Percentiles rank a stretch among this genome's conserved stretches.
phyloP scores from a whole-genome alignment of 2,329 filamentous ascomycete genomes.

The Colletotrichum sidae region DNA sequence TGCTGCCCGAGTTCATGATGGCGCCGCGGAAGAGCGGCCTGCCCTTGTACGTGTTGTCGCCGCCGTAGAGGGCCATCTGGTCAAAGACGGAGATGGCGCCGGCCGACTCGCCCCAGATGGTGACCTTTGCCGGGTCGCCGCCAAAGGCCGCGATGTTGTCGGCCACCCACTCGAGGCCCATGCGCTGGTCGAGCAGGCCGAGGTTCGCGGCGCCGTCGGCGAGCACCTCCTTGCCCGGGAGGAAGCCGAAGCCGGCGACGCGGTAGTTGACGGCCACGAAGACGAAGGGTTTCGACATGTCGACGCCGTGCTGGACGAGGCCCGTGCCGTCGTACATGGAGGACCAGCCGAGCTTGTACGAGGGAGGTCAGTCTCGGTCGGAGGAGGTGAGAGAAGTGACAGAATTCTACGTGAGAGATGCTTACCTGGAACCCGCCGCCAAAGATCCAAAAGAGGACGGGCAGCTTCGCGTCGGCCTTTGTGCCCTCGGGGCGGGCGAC shows the following conservation, averaged over 20 bases:
- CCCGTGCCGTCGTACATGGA: slow-evolving; percentile 51
- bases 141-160: slow-evolving; percentile 75
- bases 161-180: slow-evolving; percentile 71
- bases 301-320: slow-evolving; percentile 49
- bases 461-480: slow-evolving; percentile 56
- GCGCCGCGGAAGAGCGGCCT: slow-evolving; percentile 71
- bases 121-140: slow-evolving; percentile 73
- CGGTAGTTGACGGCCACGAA: slow-evolving; percentile 76
- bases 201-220: slow-evolving; percentile 68
- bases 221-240: slow-evolving; percentile 67
- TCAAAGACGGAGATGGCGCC: slow-evolving; percentile 71
- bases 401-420: no score
- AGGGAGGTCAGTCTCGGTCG: not conserved
- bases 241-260: slow-evolving; percentile 71
- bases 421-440: slow-evolving; percentile 60
- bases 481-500: slow-evolving; percentile 59
- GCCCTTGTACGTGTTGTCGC: slow-evolving; percentile 72
- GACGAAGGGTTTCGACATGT: slow-evolving; percentile 66
- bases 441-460: slow-evolving; percentile 69
- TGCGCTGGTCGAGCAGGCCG: slow-evolving; percentile 70
- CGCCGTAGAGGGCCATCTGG: slow-evolving; percentile 71
- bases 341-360: slow-evolving; percentile 44
- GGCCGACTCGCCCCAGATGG: slow-evolving; percentile 72
- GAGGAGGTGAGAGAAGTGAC: not conserved
- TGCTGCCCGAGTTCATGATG: slow-evolving; percentile 72